These are phyloP conservation scores for Penicillium subrubescens DNA, from an alignment of 495 filamentous ascomycete species.

Conservation along the genomic window DNA sequence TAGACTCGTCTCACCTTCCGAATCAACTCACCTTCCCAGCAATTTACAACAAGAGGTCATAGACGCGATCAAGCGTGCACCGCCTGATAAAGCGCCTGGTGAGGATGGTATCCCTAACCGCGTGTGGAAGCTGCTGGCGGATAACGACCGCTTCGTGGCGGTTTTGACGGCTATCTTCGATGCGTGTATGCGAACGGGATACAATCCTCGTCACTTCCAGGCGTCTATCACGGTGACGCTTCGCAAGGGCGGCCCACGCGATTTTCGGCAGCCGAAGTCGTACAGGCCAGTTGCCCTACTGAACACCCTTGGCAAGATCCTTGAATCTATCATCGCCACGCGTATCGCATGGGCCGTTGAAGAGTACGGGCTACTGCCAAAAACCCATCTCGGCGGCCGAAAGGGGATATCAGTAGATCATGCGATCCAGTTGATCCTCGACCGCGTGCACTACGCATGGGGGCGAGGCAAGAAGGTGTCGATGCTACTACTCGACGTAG, in stretches of 20 bases:
- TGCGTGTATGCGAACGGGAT: slow-evolving; percentile 19
- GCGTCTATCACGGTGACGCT: slow-evolving; percentile 23
- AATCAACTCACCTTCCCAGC: neutral
- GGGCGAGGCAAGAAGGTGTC: neutral
- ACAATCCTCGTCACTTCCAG: slow-evolving; percentile 25
- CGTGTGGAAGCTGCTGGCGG: slow-evolving; percentile 14
- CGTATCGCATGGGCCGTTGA: slow-evolving; percentile 15
- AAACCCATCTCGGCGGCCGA: neutral
- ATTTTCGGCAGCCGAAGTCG: slow-evolving; percentile 20
- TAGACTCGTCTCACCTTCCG: neutral
- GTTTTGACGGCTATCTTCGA: slow-evolving; percentile 27
- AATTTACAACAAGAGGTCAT: neutral
- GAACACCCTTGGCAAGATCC: slow-evolving; percentile 29
- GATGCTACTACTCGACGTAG: no score
- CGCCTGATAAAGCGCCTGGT: slow-evolving; percentile 32
- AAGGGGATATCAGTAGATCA: slow-evolving; percentile 21
- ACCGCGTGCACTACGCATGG: slow-evolving; percentile 26
- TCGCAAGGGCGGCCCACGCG: slow-evolving; percentile 22
- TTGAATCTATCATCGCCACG: slow-evolving; percentile 21
- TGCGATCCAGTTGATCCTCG: slow-evolving; percentile 22
- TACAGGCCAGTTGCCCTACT: slow-evolving; percentile 32
- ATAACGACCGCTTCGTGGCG: neutral
- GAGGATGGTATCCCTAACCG: slow-evolving; percentile 25
- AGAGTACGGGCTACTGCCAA: no score
- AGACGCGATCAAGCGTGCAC: slow-evolving; percentile 17